Conservation (phyloP, 345 rosid genomes). For the Mercurialis annua region DNA sequence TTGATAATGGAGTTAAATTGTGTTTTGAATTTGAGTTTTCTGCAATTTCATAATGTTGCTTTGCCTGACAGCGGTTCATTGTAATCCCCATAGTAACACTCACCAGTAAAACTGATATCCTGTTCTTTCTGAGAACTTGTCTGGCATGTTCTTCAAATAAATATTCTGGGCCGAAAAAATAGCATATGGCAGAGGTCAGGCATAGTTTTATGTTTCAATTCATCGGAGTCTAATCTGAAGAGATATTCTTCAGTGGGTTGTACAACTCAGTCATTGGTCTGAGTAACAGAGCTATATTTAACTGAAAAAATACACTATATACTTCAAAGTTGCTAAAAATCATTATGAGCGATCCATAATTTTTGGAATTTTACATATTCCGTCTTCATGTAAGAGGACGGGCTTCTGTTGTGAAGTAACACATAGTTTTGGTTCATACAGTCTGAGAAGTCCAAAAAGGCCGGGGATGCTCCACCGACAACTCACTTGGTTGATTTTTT, state of each 20-base stretch:
- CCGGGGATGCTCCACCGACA: slow-evolving; percentile 67
- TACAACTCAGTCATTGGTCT: neutral
- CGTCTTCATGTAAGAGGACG: neutral
- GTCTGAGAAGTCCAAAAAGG: slow-evolving; percentile 92
- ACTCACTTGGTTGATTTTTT: slow-evolving; percentile 57
- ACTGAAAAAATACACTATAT: neutral
- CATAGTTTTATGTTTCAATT: neutral
- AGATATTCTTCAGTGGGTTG: neutral
- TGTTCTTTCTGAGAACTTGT: neutral
- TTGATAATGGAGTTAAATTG: slow-evolving; percentile 1
- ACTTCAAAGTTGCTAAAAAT: neutral
- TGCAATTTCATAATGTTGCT: neutral
- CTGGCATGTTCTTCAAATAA: neutral
- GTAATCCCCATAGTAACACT: neutral
- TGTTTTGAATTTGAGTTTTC: neutral
- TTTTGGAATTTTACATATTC: neutral
- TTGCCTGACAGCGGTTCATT: neutral
- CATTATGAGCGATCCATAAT: neutral
- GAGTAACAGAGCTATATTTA: neutral
- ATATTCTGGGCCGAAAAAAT: neutral
- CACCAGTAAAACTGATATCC: neutral
- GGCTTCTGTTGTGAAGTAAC: neutral
- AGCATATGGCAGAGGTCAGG: neutral
- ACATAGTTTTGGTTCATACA: slow-evolving; percentile 22
- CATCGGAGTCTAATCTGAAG: neutral